Evolutionary conservation across 192 early-diverging fungal genomes (phyloP), one percentile per base, ranked within the genome.

Genomic region (Paraglomus occultum): DNA sequence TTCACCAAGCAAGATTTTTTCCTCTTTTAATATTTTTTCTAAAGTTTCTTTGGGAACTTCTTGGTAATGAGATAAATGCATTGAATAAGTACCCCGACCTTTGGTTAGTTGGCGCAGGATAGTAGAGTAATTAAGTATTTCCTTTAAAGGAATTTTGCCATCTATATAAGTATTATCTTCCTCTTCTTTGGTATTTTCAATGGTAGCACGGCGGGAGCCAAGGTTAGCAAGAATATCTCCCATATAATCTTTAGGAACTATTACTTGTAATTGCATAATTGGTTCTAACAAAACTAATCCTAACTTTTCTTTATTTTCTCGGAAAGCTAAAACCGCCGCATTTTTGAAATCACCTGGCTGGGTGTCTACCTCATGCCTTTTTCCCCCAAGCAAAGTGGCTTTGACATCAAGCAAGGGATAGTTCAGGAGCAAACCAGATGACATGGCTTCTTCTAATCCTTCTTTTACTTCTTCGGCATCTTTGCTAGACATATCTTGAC

Each of bases 211-310:
- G 17, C 43, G 59, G 1, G 59, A 38, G 17, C 6, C 39, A 2
- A 61, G 12, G 17, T 61, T 14, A 61, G 59, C 59, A 39, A 61
- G 46, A 61, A 61, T 43, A 40, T 61, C 59, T 11, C 59, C 59
- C 39, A 61, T 43, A 43, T 61, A 61, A 45, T 61, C 59, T 15
- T 61, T 61, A 22, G 59, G 59, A 61, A 61, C 39, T 43, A 43
- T 44, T 43, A 61, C 59, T 61, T 61, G 42, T 61, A 61, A 43
- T 43, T 61, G 40, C 59, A 61, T 61, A 61, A 61, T 43, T 43
- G 59, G 59, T 45, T 61, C 59, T 61, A 61, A 61, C 46, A 61
- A 44, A 61, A 61, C 40, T 61, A n/a, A n/a, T n/a, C n/a, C n/a
- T n/a, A n/a, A n/a, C n/a, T n/a, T n/a, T n/a, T n/a, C 17, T 57